Evolutionary conservation across 139 green algal genomes (phyloP), one percentile per base, ranked within the genome.

Genomic region (Chloropicon primus): DNA sequence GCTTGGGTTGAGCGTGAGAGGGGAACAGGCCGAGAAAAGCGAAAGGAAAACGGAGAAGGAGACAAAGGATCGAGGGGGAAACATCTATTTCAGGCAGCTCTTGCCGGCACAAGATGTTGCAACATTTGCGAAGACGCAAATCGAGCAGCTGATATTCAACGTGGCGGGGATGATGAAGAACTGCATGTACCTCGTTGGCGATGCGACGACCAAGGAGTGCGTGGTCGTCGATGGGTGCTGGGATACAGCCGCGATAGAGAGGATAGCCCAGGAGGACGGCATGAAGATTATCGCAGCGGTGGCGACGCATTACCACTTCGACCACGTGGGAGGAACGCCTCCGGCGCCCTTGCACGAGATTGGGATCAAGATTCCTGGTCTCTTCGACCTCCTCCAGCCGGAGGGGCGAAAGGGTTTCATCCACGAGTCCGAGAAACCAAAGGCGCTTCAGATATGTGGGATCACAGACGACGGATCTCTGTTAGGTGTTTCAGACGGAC

Each of bases 221-320:
- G 62, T 85, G 2, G 78, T 85, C 1, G 76, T 87, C 23, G 83
- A 87, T 26, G 77, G 76, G 23, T 79, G 75, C 2, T 87, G 83
- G 41, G 41, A 62, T 17, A 17, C 17, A 62, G 25, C 54, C 21
- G 54, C 62, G 1, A 78, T 84, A 21, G 17, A 53, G 29, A 3
- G 23, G 1, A 22, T 74, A 0, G 28, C 73, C 2, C 22, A 80
- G 62, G 54, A 78, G 2, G 72, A 79, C 1, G 76, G 76, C 54
- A 80, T 84, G 76, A 73, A 73, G 27, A 2, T 84, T 1, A 24
- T 78, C 22, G 73, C 24, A 2, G 83, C 77, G 0, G 28, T 87
- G 21, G 83, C 77, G 54, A 85, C 83, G 3, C 83, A 87, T 28
- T 85, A 87, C 72, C 83, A 87, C 81, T 87, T 87, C 74, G 83